Evolutionary conservation across 2,329 filamentous ascomycete genomes (phyloP), one percentile per base, ranked within the genome.

Genomic region (Aspergillus thermomutatus): DNA sequence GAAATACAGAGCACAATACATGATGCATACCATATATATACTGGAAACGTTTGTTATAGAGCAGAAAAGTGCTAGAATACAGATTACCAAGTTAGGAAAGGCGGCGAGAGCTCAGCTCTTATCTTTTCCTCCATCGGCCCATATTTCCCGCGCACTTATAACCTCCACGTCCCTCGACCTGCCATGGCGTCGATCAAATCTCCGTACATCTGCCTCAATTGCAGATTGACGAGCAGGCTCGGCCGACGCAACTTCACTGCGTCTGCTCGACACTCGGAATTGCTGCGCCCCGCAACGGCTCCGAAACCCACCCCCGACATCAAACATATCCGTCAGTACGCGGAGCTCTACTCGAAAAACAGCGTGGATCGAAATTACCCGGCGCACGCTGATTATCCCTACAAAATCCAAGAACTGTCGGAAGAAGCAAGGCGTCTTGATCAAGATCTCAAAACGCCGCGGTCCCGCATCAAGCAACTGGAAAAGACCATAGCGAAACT

Each of bases 311-410:
- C 83, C 49, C 83, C 95, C 63, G 89, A 97, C 77, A 83, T 96
- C 70, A 93, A 91, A 73, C 88, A 94, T 77, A 96, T 99, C 72
- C 92, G 92, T 56, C 84, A 91, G 69, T 90, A 95, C 74, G 85
- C 89, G 17, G 84, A 87, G 14, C 82, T 95, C 17, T 90, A 97
- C 79, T 83, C 89, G 65, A 81, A 88, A 63, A 97, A 95, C 69
- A 96, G 91, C 75, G 72, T 88, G 58, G 87, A 92, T 64, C 87
- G 94, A 64, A 97, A 97, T 73, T 97, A 97, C 77, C 80, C 72
- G 14, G 72, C 75, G 0, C 80, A 83, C 54, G 75, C 79, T 11
- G 74, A 77, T 14, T 77, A 82, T 50, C 80, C 84, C 2, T 80
- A 76, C 67, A 75, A 75, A 41, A 86, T 87, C 47, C 62, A 73